phyloP scores from a whole-genome alignment of 176 grass and related monocot genomes.

The Alopecurus myosuroides region DNA sequence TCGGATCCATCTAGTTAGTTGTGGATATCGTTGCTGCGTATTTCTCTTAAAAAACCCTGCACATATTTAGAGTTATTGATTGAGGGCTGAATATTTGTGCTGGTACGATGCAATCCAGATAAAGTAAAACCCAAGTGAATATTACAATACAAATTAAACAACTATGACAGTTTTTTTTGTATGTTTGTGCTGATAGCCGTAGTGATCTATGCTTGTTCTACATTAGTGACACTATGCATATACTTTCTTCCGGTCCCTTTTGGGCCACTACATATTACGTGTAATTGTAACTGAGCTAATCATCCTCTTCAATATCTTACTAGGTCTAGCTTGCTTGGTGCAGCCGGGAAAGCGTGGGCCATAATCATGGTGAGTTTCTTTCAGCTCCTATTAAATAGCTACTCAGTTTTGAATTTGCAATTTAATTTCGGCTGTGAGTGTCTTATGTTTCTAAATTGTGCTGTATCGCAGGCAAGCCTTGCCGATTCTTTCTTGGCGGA shows the following conservation, averaged over 20 bases:
- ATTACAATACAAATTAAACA: neutral
- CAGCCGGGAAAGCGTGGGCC: neutral
- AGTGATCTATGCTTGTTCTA: neutral
- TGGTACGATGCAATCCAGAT: neutral
- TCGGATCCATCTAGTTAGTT: too few species aligned
- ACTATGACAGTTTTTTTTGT: neutral
- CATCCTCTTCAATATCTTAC: neutral
- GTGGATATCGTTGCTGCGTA: too few species aligned
- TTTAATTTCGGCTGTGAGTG: neutral
- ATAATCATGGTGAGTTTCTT: slow-evolving; percentile 26
- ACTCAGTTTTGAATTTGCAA: neutral
- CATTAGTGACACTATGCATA: neutral
- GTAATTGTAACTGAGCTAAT: neutral
- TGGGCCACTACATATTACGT: neutral
- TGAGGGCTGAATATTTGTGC: neutral
- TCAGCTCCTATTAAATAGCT: neutral
- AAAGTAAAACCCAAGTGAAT: neutral
- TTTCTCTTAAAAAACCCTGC: too few species aligned
- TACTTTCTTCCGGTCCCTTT: neutral
- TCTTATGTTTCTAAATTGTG: neutral
- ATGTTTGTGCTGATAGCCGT: neutral
- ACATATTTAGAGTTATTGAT: too few species aligned
- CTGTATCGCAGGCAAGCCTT: slow-evolving; percentile 66
- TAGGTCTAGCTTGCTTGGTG: neutral
- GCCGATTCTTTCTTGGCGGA: slow-evolving; percentile 94